Evolutionary conservation across 192 early-diverging fungal species (phyloP).

Genomic region (Coemansia sp.): DNA sequence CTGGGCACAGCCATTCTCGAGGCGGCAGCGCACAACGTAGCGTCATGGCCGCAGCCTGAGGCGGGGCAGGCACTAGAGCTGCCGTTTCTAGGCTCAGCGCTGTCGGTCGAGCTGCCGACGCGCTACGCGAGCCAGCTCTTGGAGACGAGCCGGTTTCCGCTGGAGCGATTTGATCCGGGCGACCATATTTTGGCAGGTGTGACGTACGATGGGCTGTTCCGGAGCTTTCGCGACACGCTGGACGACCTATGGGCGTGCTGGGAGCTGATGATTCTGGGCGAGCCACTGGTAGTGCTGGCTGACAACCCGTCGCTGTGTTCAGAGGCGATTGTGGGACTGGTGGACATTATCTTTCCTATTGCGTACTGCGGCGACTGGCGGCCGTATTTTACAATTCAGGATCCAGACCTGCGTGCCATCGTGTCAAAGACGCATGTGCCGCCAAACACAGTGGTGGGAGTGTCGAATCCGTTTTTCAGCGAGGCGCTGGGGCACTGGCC

Average conservation of each 20-base stretch:
- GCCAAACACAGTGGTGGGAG: conserved; percentile 82
- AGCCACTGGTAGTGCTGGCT: conserved; percentile 85
- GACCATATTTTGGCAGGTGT: conserved; percentile 71
- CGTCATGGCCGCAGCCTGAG: conserved; percentile 60
- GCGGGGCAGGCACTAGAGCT: conserved; percentile 68
- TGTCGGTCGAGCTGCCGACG: conserved; percentile 68
- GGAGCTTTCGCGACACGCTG: conserved; percentile 74
- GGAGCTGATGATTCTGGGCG: conserved; percentile 92
- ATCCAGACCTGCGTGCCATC: conserved; percentile 78
- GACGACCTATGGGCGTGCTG: conserved; percentile 87
- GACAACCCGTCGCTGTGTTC: conserved; percentile 87
- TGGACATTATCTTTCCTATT: conserved; percentile 94
- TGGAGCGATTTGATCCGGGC: conserved; percentile 64
- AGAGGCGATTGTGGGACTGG: conserved; percentile 74
- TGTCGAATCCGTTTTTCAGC: conserved; percentile 92
- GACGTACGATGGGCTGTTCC: conserved; percentile 68
- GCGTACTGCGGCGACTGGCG: conserved; percentile 95
- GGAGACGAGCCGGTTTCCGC: conserved; percentile 70
- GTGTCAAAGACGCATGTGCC: conserved; percentile 63
- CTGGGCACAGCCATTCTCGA: conserved; percentile 72
- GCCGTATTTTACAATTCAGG: conserved; percentile 97
- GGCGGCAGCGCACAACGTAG: conserved; percentile 76
- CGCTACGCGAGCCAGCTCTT: conserved; percentile 68
- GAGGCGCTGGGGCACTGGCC: conserved; percentile 93
- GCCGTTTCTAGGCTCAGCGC: conserved; percentile 67